These are phyloP conservation scores for Colletotrichum sp. DNA, from an alignment of 2,329 filamentous ascomycete species.

Conservation along the genomic window DNA sequence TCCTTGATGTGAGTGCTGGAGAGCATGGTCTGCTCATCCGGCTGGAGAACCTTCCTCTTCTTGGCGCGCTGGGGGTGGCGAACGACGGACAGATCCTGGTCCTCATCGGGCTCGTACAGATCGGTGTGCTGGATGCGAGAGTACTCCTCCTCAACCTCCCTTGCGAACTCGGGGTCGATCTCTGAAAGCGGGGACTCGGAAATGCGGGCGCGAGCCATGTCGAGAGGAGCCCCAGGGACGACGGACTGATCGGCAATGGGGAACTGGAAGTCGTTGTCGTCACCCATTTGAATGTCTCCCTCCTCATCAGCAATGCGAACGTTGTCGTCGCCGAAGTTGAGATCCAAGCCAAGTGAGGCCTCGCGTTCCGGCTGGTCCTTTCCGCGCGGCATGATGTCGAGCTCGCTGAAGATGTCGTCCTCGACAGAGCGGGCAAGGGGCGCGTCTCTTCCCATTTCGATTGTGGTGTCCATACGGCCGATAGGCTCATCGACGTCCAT, in stretches of 20 bases:
- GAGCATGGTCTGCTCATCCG: constrained; percentile 83
- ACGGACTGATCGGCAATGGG: constrained; percentile 62
- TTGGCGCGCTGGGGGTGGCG: constrained; percentile 73
- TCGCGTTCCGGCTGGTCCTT: constrained; percentile 64
- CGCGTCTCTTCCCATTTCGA: constrained; percentile 91
- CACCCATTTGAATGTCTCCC: constrained; percentile 66
- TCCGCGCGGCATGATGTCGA: constrained; percentile 61
- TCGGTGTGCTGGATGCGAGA: constrained; percentile 56
- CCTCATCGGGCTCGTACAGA: constrained; percentile 66
- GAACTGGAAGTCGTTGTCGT: constrained; percentile 66
- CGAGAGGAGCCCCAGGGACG: constrained; percentile 49
- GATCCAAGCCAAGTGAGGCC: constrained; percentile 56
- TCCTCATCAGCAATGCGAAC: constrained; percentile 69
- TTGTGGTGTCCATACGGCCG: constrained; percentile 60
- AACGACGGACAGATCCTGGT: constrained; percentile 62
- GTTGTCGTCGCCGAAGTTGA: constrained; percentile 58
- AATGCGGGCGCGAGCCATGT: constrained; percentile 63
- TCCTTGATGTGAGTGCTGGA: constrained; percentile 80
- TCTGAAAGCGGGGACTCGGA: constrained; percentile 75
- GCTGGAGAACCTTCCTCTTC: constrained; percentile 80
- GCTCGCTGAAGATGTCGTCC: constrained; percentile 71
- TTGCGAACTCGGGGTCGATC: constrained; percentile 67
- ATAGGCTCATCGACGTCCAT: constrained; percentile 73
- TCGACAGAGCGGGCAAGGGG: constrained; percentile 70
- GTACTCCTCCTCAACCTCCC: constrained; percentile 64